Conservation (phyloP, 148 eudicot species). For the Rhododendron ferrugineum region DNA sequence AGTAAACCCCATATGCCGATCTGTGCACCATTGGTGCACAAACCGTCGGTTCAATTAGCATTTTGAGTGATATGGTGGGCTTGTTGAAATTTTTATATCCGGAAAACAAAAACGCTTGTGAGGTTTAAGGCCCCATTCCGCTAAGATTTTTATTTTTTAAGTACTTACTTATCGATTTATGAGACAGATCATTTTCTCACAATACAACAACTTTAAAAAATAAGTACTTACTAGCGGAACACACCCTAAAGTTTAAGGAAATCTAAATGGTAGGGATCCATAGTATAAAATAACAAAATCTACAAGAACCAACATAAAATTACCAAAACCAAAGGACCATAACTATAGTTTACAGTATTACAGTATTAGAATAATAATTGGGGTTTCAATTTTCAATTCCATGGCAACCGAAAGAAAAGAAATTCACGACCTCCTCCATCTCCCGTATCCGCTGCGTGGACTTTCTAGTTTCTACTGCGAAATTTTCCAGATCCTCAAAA, state of each 20-base stretch:
- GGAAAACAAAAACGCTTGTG: neutral
- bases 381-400: neutral
- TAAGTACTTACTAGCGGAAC: no score
- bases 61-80: neutral
- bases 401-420: neutral
- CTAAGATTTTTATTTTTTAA: no score
- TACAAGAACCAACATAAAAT: neutral
- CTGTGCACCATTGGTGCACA: no score
- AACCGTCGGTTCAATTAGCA: no score
- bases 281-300: neutral
- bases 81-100: no score
- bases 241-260: no score
- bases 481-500: slow-evolving; percentile 1
- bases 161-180: no score
- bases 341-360: neutral
- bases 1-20: no score
- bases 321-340: neutral
- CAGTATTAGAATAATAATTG: neutral
- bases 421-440: neutral
- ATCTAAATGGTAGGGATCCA: neutral
- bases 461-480: slow-evolving; percentile 12
- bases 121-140: neutral
- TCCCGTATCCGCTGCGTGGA: slow-evolving; percentile 15
- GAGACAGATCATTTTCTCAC: no score
- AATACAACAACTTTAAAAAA: no score